A percentile compares a stretch with the other conserved stretches of the same genome.
Conservation (phyloP, 768 basidiomycete genomes). For the Agrocybe praecox region DNA sequence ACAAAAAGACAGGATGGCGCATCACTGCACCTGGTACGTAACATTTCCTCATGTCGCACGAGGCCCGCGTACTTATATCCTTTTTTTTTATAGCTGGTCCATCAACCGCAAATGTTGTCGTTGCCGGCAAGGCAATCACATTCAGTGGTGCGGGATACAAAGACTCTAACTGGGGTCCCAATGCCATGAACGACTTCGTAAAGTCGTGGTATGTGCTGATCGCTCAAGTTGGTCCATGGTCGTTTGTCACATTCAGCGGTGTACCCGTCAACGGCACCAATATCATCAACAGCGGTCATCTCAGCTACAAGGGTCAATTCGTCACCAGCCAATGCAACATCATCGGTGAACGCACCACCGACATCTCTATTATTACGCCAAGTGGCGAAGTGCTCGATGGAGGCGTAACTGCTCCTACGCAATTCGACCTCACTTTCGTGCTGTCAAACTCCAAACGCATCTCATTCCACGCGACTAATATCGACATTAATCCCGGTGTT, state of each 20-base stretch:
- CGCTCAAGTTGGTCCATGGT: background rate
- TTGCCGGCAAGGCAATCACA: background rate
- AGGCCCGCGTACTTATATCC: no score
- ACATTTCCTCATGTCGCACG: no score
- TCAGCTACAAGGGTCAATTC: background rate
- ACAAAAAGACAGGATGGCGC: background rate
- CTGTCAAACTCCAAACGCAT: background rate
- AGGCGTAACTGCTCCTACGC: background rate
- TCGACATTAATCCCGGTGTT: background rate
- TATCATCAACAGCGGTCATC: background rate
- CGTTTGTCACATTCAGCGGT: constrained; percentile 3
- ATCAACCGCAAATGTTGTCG: background rate
- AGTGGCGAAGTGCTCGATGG: background rate
- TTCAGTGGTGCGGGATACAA: constrained; percentile 1
- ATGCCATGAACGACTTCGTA: constrained; percentile 1
- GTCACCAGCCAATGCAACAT: background rate
- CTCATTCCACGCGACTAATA: background rate
- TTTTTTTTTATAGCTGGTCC: background rate
- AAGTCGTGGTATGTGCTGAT: constrained; percentile 2
- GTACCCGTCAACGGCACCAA: background rate
- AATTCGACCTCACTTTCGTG: constrained; percentile 1
- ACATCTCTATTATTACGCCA: constrained; percentile 1
- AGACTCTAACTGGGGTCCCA: constrained; percentile 3
- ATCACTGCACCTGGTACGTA: background rate
- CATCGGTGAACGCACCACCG: background rate